Percentiles rank a stretch among this genome's conserved stretches.
phyloP scores from a whole-genome alignment of 2,329 filamentous ascomycete species.

The Epichloe gansuensis region DNA sequence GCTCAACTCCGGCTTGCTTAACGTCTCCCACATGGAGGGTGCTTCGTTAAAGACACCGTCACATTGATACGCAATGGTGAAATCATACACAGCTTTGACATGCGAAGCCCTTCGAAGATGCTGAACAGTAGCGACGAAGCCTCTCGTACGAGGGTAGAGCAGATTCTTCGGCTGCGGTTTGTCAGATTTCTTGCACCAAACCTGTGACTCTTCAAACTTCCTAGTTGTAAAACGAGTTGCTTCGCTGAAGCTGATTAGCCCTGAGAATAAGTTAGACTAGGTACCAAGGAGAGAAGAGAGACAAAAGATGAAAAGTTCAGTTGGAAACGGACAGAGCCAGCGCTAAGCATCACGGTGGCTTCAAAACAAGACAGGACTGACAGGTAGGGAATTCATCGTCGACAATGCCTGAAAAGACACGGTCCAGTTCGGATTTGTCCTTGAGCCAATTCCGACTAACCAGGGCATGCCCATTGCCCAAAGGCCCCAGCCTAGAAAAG shows the following conservation, averaged over 20 bases:
- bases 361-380: constrained; percentile 22
- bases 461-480: constrained; percentile 56
- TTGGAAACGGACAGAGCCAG: no score
- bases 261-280: constrained; percentile 19
- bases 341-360: background rate
- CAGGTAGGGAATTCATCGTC: constrained; percentile 43
- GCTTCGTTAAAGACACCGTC: constrained; percentile 30
- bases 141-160: constrained; percentile 48
- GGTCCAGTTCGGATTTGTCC: constrained; percentile 43
- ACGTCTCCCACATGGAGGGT: constrained; percentile 41
- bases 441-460: constrained; percentile 47
- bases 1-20: constrained; percentile 30
- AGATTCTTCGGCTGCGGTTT: constrained; percentile 43
- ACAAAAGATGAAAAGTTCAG: background rate
- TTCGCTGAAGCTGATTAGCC: constrained; percentile 54
- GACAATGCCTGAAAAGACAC: constrained; percentile 43
- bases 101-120: constrained; percentile 38
- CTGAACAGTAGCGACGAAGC: constrained; percentile 47
- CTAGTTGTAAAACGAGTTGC: constrained; percentile 44
- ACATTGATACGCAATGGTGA: constrained; percentile 41
- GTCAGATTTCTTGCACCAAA: constrained; percentile 39
- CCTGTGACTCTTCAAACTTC: constrained; percentile 38
- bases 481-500: constrained; percentile 51
- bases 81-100: constrained; percentile 42
- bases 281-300: background rate